These are phyloP conservation scores for Bremia lactucae DNA, from an alignment of 352 stramenopile genomes.

Conservation along the genomic window DNA sequence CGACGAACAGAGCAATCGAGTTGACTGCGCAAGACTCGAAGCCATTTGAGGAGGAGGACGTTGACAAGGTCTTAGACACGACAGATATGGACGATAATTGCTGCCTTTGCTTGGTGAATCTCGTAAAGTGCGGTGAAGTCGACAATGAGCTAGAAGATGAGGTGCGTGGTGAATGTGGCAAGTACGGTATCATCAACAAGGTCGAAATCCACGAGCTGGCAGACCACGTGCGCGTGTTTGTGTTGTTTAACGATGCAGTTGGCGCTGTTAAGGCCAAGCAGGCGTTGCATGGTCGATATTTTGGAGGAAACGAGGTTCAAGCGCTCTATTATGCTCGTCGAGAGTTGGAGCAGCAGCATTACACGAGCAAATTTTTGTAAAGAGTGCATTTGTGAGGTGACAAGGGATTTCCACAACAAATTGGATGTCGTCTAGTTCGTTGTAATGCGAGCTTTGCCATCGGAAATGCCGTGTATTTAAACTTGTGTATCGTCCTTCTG, in stretches of 20 bases:
- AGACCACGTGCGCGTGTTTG: constrained; percentile 71
- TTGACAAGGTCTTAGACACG: constrained; percentile 46
- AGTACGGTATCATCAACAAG: constrained; percentile 41
- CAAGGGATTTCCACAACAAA: constrained; percentile 6
- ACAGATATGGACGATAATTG: constrained; percentile 25
- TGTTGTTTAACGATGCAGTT: constrained; percentile 43
- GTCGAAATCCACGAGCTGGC: constrained; percentile 53
- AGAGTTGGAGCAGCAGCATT: constrained; percentile 33
- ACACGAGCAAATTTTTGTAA: constrained; percentile 48
- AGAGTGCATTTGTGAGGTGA: constrained; percentile 3
- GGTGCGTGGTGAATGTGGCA: constrained; percentile 54
- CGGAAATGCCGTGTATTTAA: no score
- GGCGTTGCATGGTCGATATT: constrained; percentile 62
- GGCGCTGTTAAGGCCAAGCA: constrained; percentile 40
- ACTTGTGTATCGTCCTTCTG: constrained; percentile 24
- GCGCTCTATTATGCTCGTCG: constrained; percentile 46
- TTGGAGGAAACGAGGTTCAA: constrained; percentile 64
- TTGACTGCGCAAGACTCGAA: constrained; percentile 13
- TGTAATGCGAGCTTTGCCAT: no score
- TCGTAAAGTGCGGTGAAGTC: constrained; percentile 59
- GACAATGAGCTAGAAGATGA: constrained; percentile 60
- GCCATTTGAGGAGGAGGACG: constrained; percentile 42
- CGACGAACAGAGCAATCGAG: neutral
- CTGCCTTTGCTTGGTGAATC: constrained; percentile 63
- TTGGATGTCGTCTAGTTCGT: constrained; percentile 8